Percentiles rank a stretch among this genome's conserved stretches.
These are phyloP conservation scores for Hymenoscyphus infarciens DNA, from an alignment of 2,329 filamentous ascomycete genomes.

Conservation along the genomic window DNA sequence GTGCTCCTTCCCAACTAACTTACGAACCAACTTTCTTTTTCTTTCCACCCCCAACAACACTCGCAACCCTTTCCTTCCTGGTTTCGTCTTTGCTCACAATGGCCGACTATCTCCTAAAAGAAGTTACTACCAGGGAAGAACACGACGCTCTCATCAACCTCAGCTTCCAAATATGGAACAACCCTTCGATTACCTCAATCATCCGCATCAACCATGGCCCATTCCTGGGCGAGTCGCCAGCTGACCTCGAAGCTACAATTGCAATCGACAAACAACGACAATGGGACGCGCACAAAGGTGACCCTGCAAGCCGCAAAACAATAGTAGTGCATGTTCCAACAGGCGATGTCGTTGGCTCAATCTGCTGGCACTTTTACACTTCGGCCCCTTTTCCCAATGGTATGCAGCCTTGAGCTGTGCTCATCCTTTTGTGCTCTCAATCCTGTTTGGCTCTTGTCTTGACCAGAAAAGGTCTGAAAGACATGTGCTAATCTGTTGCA, in stretches of 20 bases:
- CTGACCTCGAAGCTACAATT: constrained; percentile 2
- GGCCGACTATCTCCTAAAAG: constrained; percentile 1
- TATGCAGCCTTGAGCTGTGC: not conserved
- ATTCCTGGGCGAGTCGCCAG: not conserved
- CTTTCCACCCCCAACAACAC: not conserved
- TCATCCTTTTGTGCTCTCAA: too few species aligned
- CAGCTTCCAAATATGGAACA: constrained; percentile 1
- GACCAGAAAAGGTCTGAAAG: too few species aligned
- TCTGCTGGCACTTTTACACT: constrained; percentile 1
- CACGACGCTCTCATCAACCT: constrained; percentile 2
- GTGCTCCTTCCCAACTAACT: too few species aligned
- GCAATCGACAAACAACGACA: not conserved
- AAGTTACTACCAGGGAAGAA: not conserved
- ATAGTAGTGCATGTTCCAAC: constrained; percentile 2
- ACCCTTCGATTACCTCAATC: not conserved
- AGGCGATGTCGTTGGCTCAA: not conserved
- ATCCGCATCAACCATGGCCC: not conserved
- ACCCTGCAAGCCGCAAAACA: constrained; percentile 3
- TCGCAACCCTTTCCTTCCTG: not conserved
- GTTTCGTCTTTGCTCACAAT: not conserved
- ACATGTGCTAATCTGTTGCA: not conserved
- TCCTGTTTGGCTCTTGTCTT: too few species aligned
- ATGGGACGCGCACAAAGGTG: not conserved
- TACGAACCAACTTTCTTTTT: not conserved
- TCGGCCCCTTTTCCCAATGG: constrained; percentile 4